Evolutionary conservation across 2,329 filamentous ascomycete genomes (phyloP), one percentile per base, ranked within the genome.

Genomic region (Aureobasidium subglaciale): DNA sequence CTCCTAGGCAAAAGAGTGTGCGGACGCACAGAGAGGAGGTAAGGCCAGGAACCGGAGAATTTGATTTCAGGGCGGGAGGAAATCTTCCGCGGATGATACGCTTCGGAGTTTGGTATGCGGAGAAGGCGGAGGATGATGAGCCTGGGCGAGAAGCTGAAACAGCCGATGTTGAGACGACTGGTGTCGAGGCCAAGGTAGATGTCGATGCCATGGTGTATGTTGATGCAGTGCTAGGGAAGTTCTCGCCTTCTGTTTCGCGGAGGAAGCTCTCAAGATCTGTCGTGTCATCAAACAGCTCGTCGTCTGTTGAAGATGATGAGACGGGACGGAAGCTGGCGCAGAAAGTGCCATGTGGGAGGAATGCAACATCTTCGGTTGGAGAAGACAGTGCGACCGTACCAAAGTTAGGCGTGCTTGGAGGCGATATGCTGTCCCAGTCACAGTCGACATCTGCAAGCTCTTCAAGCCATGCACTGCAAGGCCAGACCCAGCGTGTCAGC

Each of bases 1-100:
- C 82, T 3, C 79, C 80, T 22, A 86, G 73, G 24, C 83, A 77
- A 61, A 88, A 87, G 63, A 83, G 87, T 0, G 79, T 82, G 10
- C 80, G 76, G 11, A 85, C 69, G 6, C 78, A 57, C 0, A 64
- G 69, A 9, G 69, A 65, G 1, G 76, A 70, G 0, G 77, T 77
- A 2, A 82, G 62, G 8, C 81, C 81, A 13, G 76, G 69, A 5
- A 85, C 71, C 2, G 75, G 74, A 20, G 80, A 81, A 30, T 78
- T 73, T 62, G 82, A 78, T 2, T 69, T 70, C 16, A 80, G 68
- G 16, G 70, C 68, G 4, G 58, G 40, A 7, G 80, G 81, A 59
- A 84, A 84, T 0, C 73, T 65, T 0, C 74, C 69, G 22, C 82
- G 75, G 6, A 73, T 71, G 56, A 83, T 80, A 0, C 77, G 75